phyloP scores from a whole-genome alignment of 2,329 filamentous ascomycete genomes.

The Immersiporthe knoxdaviesiana region DNA sequence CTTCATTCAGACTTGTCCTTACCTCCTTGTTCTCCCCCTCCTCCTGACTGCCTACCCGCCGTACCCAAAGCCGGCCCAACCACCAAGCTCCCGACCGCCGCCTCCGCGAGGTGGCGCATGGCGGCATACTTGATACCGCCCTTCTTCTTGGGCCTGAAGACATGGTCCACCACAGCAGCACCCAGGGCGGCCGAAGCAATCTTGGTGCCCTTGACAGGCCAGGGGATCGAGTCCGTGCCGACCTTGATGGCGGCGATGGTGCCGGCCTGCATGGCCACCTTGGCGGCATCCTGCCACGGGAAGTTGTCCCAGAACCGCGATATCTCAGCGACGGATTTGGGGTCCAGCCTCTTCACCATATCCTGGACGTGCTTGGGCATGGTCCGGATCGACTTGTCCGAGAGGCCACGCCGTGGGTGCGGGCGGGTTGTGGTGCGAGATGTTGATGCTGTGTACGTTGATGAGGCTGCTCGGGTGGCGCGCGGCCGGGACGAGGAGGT shows the following conservation, averaged over 20 bases:
- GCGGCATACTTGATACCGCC: constrained; percentile 36
- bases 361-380: constrained; percentile 18
- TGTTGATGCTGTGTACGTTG: constrained; percentile 6
- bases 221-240: constrained; percentile 31
- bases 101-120: constrained; percentile 34
- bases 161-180: constrained; percentile 36
- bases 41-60: not conserved
- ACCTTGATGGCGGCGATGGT: constrained; percentile 33
- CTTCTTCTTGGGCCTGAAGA: constrained; percentile 32
- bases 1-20: not conserved
- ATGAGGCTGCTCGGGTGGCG: constrained; percentile 24
- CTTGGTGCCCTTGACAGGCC: constrained; percentile 34
- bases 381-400: constrained; percentile 20
- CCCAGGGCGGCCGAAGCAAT: constrained; percentile 36
- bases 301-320: constrained; percentile 21
- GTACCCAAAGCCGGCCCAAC: constrained; percentile 30
- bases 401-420: constrained; percentile 15
- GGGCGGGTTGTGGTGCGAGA: constrained; percentile 1
- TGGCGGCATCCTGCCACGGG: constrained; percentile 31
- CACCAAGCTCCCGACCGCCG: constrained; percentile 32
- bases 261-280: constrained; percentile 35
- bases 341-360: constrained; percentile 12
- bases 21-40: not conserved
- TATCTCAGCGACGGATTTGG: constrained; percentile 5
- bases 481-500: constrained; percentile 20